Conservation (phyloP, 495 filamentous ascomycete species). For the Aspergillus taichungensis region DNA sequence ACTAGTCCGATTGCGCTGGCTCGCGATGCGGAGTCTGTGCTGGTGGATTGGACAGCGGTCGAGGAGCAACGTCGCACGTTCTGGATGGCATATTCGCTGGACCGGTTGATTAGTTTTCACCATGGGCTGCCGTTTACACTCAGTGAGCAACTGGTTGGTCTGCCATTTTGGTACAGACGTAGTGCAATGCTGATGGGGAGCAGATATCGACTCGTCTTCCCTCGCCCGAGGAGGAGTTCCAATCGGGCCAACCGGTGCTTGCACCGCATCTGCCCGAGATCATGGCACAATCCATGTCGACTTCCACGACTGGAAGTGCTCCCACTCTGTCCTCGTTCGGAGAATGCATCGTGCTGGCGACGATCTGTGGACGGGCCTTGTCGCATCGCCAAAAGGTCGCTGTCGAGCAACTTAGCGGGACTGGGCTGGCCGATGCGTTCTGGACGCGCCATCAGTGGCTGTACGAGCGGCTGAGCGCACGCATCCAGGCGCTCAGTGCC, state of each 20-base stretch:
- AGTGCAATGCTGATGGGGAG: neutral
- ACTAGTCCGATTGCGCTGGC: conserved; percentile 9
- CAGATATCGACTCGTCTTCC: conserved; percentile 17
- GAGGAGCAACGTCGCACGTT: conserved; percentile 47
- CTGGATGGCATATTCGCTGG: conserved; percentile 49
- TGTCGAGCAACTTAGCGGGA: conserved; percentile 15
- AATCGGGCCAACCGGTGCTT: conserved; percentile 35
- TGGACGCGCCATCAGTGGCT: conserved; percentile 43
- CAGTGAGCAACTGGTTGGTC: conserved; percentile 40
- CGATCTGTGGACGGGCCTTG: conserved; percentile 37
- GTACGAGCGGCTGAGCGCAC: conserved; percentile 28
- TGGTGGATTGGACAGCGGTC: conserved; percentile 19
- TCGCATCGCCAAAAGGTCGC: conserved; percentile 33
- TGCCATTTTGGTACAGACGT: neutral
- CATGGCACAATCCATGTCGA: conserved; percentile 12
- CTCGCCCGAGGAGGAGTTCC: conserved; percentile 40
- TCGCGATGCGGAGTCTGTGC: conserved; percentile 1
- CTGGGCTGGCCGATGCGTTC: conserved; percentile 23
- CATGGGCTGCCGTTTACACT: conserved; percentile 40
- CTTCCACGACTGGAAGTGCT: conserved; percentile 1
- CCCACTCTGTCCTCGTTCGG: conserved; percentile 31
- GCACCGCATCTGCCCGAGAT: conserved; percentile 37
- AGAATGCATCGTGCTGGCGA: conserved; percentile 40
- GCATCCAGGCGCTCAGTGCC: conserved; percentile 17
- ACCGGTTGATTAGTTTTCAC: conserved; percentile 42